Evolutionary conservation across 2,329 filamentous ascomycete species (phyloP), one percentile per base, ranked within the genome.

Genomic region (Botrytis fragariae): DNA sequence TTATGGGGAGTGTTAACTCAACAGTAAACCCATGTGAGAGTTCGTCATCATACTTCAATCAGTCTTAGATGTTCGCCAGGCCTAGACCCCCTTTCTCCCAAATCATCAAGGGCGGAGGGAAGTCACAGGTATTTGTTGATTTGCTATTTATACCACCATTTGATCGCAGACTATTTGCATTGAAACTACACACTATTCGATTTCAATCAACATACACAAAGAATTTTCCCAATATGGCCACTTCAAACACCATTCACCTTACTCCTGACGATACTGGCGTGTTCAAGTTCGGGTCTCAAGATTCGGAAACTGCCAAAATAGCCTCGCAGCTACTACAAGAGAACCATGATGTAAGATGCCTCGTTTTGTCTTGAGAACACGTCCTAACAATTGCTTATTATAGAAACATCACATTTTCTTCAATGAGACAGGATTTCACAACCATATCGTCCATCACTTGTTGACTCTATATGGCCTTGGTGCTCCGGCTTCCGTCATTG

Each of bases 361-460:
- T 14, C 25, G 10, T 20, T 57, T n/a, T 39, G 62, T 68, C 22
- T 70, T 37, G 25, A 22, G 29, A 9, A 25, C 39, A 39, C 12
- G 3, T 14, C 5, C 22, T 57, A 12, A 73, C 64, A 76, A 62
- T 74, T 65, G 64, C 48, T 44, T 67, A 14, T 51, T 59, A 95
- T 79, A 86, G 83, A 83, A 83, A 48, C 89, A 94, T 77, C 92
- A 97, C 79, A 91, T 94, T 73, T 97, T 91, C 83, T 97, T 94
- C 85, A 97, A 96, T 75, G 74, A 86, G 0, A 79, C 82, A 2
- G 91, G 92, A 0, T 97, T 92, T 75, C 95, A 98, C 79, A 93
- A 97, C 81, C 94, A 97, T 79, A 93, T 96, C 74, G 87, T 86
- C 5, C 94, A 97, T 78, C 90, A 94, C 51, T 83, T 97, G 8